Percentiles rank a stretch among this genome's conserved stretches.
These are phyloP conservation scores for Oryza rufipogon DNA, from an alignment of 176 grass and related monocot species.

Conservation along the genomic window DNA sequence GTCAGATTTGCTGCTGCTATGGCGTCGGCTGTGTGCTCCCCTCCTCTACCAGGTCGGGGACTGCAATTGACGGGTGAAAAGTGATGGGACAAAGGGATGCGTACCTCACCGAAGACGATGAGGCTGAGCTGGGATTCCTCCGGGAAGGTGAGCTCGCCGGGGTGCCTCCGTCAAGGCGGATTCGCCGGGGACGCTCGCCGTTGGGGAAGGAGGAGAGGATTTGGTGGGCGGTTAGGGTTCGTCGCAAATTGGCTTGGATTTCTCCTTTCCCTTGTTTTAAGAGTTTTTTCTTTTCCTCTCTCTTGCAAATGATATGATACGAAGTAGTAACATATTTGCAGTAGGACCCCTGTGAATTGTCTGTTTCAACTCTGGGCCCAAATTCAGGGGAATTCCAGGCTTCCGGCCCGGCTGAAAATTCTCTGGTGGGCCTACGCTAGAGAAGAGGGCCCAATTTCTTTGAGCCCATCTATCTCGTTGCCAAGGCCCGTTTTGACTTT, in stretches of 20 bases:
- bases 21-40: neutral
- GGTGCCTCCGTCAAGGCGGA: too few species aligned
- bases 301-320: neutral
- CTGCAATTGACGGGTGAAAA: neutral
- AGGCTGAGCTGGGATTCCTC: neutral
- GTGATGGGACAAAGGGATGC: neutral
- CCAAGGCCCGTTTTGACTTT: too few species aligned
- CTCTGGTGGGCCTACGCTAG: too few species aligned
- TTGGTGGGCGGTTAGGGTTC: slow-evolving; percentile 5
- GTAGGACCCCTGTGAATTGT: neutral
- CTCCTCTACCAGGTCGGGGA: neutral
- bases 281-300: neutral
- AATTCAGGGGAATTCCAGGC: neutral
- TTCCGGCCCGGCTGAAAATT: neutral
- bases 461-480: neutral
- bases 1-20: neutral
- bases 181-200: neutral
- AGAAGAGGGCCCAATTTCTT: neutral
- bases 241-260: neutral
- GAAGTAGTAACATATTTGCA: neutral
- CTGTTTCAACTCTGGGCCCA: neutral
- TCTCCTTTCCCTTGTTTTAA: neutral
- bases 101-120: neutral
- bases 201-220: neutral
- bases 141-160: neutral